Evolutionary conservation across 2,329 filamentous ascomycete genomes (phyloP).

Genomic region (Blastomyces parvus): DNA sequence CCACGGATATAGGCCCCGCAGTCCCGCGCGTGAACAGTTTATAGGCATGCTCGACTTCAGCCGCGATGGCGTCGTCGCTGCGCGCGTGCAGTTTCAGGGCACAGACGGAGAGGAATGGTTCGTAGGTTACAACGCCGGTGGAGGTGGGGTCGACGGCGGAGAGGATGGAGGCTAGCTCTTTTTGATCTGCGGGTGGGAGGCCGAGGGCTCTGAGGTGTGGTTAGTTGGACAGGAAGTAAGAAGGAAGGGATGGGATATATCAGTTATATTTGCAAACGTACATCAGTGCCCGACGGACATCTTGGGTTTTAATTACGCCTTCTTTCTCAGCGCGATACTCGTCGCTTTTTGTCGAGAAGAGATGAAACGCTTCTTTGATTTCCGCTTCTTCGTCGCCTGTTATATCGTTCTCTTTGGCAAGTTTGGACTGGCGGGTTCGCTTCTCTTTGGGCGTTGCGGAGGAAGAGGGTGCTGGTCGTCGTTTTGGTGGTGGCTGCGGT

Average conservation of each 20-base stretch:
- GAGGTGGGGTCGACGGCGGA: conserved; percentile 73
- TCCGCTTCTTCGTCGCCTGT: conserved; percentile 75
- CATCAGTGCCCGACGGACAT: conserved; percentile 64
- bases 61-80: conserved; percentile 46
- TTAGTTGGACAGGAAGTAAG: neutral
- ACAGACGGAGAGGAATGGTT: conserved; percentile 76
- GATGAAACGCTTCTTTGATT: conserved; percentile 78
- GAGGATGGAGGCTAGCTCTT: conserved; percentile 67
- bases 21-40: conserved; percentile 60
- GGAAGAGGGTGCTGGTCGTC: conserved; percentile 24
- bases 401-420: conserved; percentile 86
- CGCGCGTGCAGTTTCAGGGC: conserved; percentile 68
- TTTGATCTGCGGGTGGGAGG: conserved; percentile 52
- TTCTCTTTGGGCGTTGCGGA: conserved; percentile 27
- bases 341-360: conserved; percentile 55
- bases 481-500: conserved; percentile 30
- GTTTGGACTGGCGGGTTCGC: conserved; percentile 61
- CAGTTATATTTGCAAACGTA: conserved; percentile 37
- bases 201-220: conserved; percentile 60
- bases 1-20: conserved; percentile 63
- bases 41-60: conserved; percentile 75
- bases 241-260: neutral
- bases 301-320: conserved; percentile 57
- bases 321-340: conserved; percentile 62
- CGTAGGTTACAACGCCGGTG: conserved; percentile 68